phyloP scores from a whole-genome alignment of 306 rosid species.

The Luffa aegyptiaca region DNA sequence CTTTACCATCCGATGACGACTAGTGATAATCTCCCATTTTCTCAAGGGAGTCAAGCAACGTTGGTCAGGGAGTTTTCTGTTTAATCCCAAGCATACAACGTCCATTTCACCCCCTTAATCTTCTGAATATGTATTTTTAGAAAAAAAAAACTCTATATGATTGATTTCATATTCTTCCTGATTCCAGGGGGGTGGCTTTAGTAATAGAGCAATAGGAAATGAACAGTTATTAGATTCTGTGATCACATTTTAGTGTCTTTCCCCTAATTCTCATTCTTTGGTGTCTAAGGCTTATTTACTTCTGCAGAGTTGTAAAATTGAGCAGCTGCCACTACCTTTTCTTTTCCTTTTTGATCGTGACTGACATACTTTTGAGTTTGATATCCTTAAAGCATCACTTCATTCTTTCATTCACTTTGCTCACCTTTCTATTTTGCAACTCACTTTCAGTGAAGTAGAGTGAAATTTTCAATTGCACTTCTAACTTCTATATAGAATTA shows the following conservation, averaged over 20 bases:
- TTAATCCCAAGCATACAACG: neutral
- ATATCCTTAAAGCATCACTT: neutral
- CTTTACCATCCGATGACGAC: conserved; percentile 47
- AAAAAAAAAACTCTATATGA: neutral
- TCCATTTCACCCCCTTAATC: neutral
- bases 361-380: neutral
- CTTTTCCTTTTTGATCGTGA: neutral
- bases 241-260: neutral
- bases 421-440: neutral
- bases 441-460: neutral
- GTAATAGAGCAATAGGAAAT: neutral
- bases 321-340: neutral
- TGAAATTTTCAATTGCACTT: neutral
- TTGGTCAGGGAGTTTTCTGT: neutral
- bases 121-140: conserved; percentile 1
- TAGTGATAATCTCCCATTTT: neutral
- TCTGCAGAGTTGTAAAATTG: conserved; percentile 1
- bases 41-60: neutral
- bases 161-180: neutral
- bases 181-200: neutral
- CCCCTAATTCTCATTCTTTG: neutral
- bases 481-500: neutral
- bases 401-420: conserved; percentile 4
- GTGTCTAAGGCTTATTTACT: neutral
- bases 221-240: neutral